phyloP scores from a whole-genome alignment of 169 alveolate species.

The Cryptosporidium andersoni region DNA sequence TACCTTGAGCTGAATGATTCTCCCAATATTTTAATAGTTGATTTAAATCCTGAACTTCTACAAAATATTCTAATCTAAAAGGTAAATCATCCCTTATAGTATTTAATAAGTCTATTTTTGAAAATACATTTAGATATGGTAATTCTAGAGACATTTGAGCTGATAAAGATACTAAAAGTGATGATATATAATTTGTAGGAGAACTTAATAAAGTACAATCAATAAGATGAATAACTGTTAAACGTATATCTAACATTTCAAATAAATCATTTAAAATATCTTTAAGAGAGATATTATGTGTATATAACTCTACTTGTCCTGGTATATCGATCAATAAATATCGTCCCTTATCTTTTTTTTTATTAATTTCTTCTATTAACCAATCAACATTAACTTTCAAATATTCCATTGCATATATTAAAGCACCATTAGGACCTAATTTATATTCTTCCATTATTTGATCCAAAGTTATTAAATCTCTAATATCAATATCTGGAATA shows the following conservation, averaged over 20 bases:
- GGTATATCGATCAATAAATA: conserved; percentile 94
- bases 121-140: conserved; percentile 92
- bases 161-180: conserved; percentile 89
- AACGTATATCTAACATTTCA: conserved; percentile 76
- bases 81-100: conserved; percentile 79
- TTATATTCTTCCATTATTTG: conserved; percentile 86
- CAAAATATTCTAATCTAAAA: conserved; percentile 40
- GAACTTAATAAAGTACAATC: conserved; percentile 85
- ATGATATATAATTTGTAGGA: conserved; percentile 86
- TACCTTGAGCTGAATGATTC: conserved; percentile 23
- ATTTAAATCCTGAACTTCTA: conserved; percentile 44
- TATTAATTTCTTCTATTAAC: conserved; percentile 78
- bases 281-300: conserved; percentile 90
- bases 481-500: conserved; percentile 86
- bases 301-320: conserved; percentile 95
- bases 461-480: conserved; percentile 86
- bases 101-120: conserved; percentile 87
- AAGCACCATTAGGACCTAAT: conserved; percentile 96
- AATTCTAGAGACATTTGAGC: conserved; percentile 92
- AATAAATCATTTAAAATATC: conserved; percentile 80
- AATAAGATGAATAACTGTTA: conserved; percentile 84
- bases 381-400: conserved; percentile 90
- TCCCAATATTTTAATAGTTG: conserved; percentile 47
- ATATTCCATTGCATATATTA: conserved; percentile 93
- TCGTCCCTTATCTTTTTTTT: conserved; percentile 75